Conservation (phyloP, 2,329 filamentous ascomycete species). For the Aotearoamyces nothofagi region DNA sequence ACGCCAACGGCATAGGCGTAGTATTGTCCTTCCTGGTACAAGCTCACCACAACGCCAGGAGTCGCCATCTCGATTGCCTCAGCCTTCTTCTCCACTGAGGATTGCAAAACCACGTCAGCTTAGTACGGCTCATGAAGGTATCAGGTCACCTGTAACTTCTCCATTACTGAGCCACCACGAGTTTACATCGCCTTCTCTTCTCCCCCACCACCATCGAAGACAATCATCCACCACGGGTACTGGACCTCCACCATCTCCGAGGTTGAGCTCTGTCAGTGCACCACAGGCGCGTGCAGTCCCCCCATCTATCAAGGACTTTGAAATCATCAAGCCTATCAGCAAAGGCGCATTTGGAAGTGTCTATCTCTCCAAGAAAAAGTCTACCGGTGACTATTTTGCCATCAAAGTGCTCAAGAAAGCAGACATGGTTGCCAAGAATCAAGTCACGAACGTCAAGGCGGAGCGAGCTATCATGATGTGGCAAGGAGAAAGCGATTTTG, state of each 20-base stretch:
- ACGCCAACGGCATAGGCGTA: constrained; percentile 72
- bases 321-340: constrained; percentile 98
- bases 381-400: constrained; percentile 93
- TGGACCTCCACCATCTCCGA: constrained; percentile 64
- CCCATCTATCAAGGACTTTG: constrained; percentile 96
- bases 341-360: constrained; percentile 97
- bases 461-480: constrained; percentile 99
- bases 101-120: constrained; percentile 65
- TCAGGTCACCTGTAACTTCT: constrained; percentile 78
- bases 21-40: constrained; percentile 66
- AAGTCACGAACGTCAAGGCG: constrained; percentile 97
- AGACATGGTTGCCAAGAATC: constrained; percentile 99
- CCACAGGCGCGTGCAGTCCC: constrained; percentile 80
- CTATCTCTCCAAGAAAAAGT: constrained; percentile 96
- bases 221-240: constrained; percentile 87
- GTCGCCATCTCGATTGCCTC: constrained; percentile 63
- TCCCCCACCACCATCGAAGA: constrained; percentile 60
- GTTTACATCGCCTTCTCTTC: constrained; percentile 57
- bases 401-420: constrained; percentile 98
- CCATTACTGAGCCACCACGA: constrained; percentile 67
- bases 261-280: constrained; percentile 57
- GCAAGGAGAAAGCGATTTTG: constrained; percentile 98
- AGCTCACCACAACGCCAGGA: constrained; percentile 74
- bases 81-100: constrained; percentile 73
- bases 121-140: constrained; percentile 41